phyloP scores from a whole-genome alignment of 352 stramenopile genomes.

The Phytophthora pluvialis region DNA sequence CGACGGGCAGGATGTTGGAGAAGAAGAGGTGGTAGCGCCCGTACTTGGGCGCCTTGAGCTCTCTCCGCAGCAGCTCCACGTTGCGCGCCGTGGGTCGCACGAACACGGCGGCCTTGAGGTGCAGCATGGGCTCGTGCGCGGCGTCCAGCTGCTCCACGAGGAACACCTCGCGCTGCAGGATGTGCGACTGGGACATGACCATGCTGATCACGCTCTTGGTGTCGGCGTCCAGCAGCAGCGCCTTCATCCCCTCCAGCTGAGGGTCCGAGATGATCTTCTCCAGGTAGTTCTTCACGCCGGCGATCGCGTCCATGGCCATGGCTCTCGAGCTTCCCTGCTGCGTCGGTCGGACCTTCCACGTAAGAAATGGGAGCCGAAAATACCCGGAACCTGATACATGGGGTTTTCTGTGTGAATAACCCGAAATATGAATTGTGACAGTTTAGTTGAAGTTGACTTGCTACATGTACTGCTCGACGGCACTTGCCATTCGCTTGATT shows the following conservation, averaged over 20 bases:
- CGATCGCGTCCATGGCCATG: conserved; percentile 82
- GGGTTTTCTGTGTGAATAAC: neutral
- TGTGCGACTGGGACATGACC: conserved; percentile 96
- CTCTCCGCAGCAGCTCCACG: conserved; percentile 90
- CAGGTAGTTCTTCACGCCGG: conserved; percentile 73
- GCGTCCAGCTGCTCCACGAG: conserved; percentile 93
- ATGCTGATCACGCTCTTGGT: conserved; percentile 96
- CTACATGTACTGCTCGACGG: neutral
- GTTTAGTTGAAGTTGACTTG: conserved; percentile 17
- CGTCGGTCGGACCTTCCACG: conserved; percentile 3
- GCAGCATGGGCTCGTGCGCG: conserved; percentile 85
- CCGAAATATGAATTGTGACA: conserved; percentile 13
- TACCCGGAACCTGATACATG: conserved; percentile 7
- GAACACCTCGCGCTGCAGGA: conserved; percentile 96
- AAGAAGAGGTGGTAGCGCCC: conserved; percentile 99
- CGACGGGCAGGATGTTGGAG: conserved; percentile 94
- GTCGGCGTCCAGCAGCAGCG: conserved; percentile 94
- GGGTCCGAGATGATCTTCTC: conserved; percentile 86
- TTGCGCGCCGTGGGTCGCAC: conserved; percentile 93
- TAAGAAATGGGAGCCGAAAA: conserved; percentile 19
- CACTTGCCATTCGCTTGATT: too few species aligned
- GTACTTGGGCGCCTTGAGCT: conserved; percentile 96
- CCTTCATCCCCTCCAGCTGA: conserved; percentile 96
- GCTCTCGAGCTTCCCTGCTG: neutral
- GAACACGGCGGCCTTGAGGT: conserved; percentile 96